phyloP scores from a whole-genome alignment of 108 stramenopile species.

The Nitzschia palea region DNA sequence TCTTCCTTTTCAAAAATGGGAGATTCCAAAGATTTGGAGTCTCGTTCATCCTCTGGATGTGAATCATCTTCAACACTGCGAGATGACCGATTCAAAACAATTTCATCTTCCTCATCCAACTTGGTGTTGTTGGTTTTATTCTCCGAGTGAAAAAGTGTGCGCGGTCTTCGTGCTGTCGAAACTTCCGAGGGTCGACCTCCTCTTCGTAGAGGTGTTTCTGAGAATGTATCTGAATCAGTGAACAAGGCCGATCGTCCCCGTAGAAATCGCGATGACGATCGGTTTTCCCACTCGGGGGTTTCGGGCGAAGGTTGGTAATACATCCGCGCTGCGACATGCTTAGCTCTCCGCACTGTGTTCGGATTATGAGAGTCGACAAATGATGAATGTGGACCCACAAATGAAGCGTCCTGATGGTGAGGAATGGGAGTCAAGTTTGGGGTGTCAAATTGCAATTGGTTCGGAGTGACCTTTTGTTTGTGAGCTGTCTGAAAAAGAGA shows the following conservation, averaged over 20 bases:
- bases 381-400: background rate
- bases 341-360: constrained; percentile 40
- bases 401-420: constrained; percentile 35
- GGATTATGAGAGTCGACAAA: constrained; percentile 34
- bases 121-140: constrained; percentile 28
- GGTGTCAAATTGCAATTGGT: constrained; percentile 49
- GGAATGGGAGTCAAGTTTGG: constrained; percentile 68
- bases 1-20: background rate
- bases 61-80: constrained; percentile 4
- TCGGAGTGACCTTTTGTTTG: constrained; percentile 25
- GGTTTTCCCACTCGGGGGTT: constrained; percentile 19
- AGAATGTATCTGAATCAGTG: constrained; percentile 25
- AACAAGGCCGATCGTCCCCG: constrained; percentile 27
- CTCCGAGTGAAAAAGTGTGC: constrained; percentile 28
- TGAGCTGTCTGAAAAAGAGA: constrained; percentile 47
- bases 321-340: constrained; percentile 49
- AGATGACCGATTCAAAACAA: background rate
- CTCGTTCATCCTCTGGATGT: constrained; percentile 11
- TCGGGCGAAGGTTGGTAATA: constrained; percentile 65
- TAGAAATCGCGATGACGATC: constrained; percentile 11
- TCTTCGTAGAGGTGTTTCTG: constrained; percentile 37
- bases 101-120: constrained; percentile 10
- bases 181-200: constrained; percentile 38
- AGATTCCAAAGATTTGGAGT: background rate
- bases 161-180: constrained; percentile 31